These are phyloP conservation scores for Begonia loranthoides DNA, from an alignment of 306 rosid species.

Conservation along the genomic window DNA sequence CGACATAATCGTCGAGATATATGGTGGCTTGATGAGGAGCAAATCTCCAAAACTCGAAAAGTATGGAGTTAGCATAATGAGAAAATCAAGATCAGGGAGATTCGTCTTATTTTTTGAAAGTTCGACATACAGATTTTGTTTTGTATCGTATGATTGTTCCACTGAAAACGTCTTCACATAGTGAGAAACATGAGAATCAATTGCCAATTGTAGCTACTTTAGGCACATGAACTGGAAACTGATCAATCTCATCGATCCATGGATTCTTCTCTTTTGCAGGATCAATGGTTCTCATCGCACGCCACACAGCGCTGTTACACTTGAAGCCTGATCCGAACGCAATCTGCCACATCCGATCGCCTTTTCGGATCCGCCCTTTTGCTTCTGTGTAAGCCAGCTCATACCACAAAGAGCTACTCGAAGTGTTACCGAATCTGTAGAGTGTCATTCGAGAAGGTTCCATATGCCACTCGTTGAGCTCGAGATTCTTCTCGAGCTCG, in stretches of 20 bases:
- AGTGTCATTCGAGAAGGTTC: slow-evolving; percentile 94
- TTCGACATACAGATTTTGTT: too few relatives aligned
- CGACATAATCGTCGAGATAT: too few relatives aligned
- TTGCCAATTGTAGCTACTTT: slow-evolving; percentile 24
- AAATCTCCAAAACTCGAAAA: too few relatives aligned
- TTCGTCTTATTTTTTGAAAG: too few relatives aligned
- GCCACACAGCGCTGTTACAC: slow-evolving; percentile 93
- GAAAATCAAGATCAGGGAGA: too few relatives aligned
- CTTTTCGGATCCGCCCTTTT: slow-evolving; percentile 62
- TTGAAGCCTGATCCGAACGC: slow-evolving; percentile 92
- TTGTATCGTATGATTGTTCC: too few relatives aligned
- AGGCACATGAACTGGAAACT: slow-evolving; percentile 69
- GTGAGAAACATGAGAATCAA: too few relatives aligned
- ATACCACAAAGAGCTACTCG: slow-evolving; percentile 89
- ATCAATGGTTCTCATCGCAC: slow-evolving; percentile 46
- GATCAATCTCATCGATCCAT: slow-evolving; percentile 76
- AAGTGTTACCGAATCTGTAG: slow-evolving; percentile 66
- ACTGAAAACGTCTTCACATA: too few relatives aligned
- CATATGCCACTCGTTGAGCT: slow-evolving; percentile 75
- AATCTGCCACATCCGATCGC: slow-evolving; percentile 83
- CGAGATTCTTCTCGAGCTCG: slow-evolving; percentile 66
- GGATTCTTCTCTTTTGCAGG: slow-evolving; percentile 62
- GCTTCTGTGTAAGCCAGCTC: slow-evolving; percentile 76
- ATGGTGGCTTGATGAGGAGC: too few relatives aligned
- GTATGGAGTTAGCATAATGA: too few relatives aligned